A percentile compares a stretch with the other conserved stretches of the same genome.
Evolutionary conservation across 2,329 filamentous ascomycete species (phyloP).

Genomic region (Didymella lethalis): DNA sequence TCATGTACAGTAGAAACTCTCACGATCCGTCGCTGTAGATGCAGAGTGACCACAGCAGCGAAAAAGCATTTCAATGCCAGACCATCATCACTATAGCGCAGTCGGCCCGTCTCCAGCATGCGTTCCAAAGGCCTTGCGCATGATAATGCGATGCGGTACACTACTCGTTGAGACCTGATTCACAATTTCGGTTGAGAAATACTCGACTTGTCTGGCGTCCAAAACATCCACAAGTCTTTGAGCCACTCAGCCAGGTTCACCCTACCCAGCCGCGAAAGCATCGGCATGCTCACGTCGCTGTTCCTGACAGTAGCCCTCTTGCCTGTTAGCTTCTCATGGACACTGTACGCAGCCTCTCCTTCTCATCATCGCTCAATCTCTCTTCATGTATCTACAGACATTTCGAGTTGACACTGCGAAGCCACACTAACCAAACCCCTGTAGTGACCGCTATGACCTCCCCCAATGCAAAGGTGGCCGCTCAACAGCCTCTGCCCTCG

Average conservation of each 20-base stretch:
- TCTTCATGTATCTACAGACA: no score
- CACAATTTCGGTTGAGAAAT: no score
- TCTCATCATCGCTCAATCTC: not conserved
- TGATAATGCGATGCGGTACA: no score
- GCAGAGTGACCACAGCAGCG: not conserved
- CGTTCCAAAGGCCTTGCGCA: not conserved
- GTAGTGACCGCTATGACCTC: constrained; percentile 2
- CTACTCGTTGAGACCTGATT: no score
- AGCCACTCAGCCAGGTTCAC: no score
- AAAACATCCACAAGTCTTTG: no score
- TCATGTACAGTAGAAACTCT: not conserved
- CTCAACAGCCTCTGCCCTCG: constrained; percentile 1
- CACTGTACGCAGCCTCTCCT: not conserved
- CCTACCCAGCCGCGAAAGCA: no score
- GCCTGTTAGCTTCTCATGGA: not conserved
- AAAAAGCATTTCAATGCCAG: not conserved
- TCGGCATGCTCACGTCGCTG: no score
- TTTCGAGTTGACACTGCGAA: no score
- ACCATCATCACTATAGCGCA: not conserved
- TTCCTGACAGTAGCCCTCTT: not conserved
- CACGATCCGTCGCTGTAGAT: not conserved
- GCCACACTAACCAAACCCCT: not conserved
- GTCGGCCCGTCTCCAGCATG: constrained; percentile 3
- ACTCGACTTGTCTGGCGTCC: no score
- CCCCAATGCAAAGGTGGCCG: not conserved